phyloP scores from a whole-genome alignment of 164 flowering plant genomes.

The Brasenia schreberi region DNA sequence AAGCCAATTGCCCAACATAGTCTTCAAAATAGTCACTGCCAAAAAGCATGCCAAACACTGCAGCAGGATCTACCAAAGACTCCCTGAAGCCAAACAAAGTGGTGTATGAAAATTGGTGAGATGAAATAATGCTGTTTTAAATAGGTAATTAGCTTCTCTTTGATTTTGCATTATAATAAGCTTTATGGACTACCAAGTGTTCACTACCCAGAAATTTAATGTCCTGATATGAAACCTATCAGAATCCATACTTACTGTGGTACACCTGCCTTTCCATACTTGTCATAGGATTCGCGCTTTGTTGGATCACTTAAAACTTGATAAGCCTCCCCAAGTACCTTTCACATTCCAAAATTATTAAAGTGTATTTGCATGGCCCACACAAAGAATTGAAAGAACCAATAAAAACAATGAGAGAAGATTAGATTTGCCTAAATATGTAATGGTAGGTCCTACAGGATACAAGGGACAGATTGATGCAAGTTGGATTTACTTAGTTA shows the following conservation, averaged over 20 bases:
- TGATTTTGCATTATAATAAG: too few relatives aligned
- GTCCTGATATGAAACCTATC: too few relatives aligned
- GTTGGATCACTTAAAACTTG: conserved; percentile 83
- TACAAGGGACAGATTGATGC: too few relatives aligned
- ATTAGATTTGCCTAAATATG: too few relatives aligned
- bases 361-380: background rate
- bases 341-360: background rate
- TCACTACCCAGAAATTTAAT: too few relatives aligned
- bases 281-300: conserved; percentile 84
- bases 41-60: conserved; percentile 90
- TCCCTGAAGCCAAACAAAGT: conserved; percentile 29
- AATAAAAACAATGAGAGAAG: background rate
- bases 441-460: too few relatives aligned
- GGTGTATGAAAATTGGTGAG: background rate
- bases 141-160: too few relatives aligned
- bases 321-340: conserved; percentile 96
- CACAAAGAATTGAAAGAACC: background rate
- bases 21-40: conserved; percentile 93
- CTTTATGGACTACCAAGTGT: too few relatives aligned
- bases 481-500: too few relatives aligned
- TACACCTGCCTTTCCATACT: conserved; percentile 63
- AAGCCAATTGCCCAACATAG: conserved; percentile 77
- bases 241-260: conserved; percentile 40
- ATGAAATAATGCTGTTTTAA: too few relatives aligned
- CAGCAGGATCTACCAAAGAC: conserved; percentile 69